These are phyloP conservation scores for Dictyostelium firmibasis DNA, from an alignment of 78 protist species.

Conservation along the genomic window DNA sequence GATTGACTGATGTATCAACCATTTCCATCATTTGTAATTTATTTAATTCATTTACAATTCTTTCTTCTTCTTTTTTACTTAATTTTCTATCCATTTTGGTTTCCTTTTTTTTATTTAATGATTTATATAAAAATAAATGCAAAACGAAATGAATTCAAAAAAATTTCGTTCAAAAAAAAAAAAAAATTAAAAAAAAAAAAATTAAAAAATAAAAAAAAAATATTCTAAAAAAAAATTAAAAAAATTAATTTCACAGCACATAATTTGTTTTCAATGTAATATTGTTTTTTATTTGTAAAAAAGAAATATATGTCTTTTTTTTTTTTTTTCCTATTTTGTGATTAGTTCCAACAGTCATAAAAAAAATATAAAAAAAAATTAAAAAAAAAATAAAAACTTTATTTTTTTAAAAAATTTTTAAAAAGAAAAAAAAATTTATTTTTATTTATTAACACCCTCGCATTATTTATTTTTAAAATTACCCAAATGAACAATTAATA, in stretches of 20 bases:
- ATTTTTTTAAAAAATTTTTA: not conserved
- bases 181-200: not conserved
- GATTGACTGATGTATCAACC: conserved; percentile 13
- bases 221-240: not conserved
- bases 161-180: not conserved
- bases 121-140: not conserved
- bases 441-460: too few species aligned
- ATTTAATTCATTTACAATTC: not conserved
- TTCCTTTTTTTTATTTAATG: not conserved
- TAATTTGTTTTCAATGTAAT: not conserved
- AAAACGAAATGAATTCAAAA: not conserved
- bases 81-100: not conserved
- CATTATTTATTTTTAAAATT: too few species aligned
- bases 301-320: not conserved
- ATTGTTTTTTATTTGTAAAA: not conserved
- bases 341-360: too few species aligned
- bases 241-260: not conserved
- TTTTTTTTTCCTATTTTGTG: not conserved
- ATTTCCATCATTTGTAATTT: conserved; percentile 47
- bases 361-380: too few species aligned
- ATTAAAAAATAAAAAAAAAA: not conserved
- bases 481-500: too few species aligned
- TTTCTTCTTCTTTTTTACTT: conserved; percentile 46
- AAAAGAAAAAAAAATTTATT: too few species aligned
- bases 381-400: not conserved